Percentiles rank a stretch among this genome's conserved stretches.
Conservation (phyloP, 805 yeast species). For the Middelhovenomyces tepae region DNA sequence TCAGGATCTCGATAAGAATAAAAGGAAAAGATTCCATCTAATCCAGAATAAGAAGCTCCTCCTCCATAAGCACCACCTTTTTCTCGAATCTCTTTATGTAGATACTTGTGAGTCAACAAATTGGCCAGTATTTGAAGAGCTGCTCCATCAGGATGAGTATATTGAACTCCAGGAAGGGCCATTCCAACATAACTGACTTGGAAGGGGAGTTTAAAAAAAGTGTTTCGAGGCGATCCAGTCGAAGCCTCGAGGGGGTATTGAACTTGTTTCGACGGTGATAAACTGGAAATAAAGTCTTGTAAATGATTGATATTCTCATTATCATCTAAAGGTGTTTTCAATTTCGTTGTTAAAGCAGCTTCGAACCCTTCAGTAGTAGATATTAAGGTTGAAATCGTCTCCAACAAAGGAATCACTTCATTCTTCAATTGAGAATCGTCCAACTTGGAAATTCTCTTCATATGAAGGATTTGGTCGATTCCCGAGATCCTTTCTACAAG, state of each 20-base stretch:
- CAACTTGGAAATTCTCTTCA: slow-evolving; percentile 48
- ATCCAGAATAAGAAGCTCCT: slow-evolving; percentile 74
- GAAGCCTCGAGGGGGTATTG: too few species aligned
- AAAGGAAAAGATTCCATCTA: slow-evolving; percentile 70
- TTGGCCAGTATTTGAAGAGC: slow-evolving; percentile 75
- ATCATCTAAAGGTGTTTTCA: too few species aligned
- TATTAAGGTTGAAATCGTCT: slow-evolving; percentile 21
- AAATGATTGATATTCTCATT: too few species aligned
- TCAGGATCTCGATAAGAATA: slow-evolving; percentile 95
- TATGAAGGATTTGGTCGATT: slow-evolving; percentile 51
- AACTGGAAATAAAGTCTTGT: too few species aligned
- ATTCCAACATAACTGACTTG: slow-evolving; percentile 80
- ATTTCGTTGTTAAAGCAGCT: slow-evolving; percentile 23
- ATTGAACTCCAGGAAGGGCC: slow-evolving; percentile 57
- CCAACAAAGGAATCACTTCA: slow-evolving; percentile 53
- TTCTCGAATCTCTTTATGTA: slow-evolving; percentile 87
- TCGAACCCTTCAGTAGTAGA: slow-evolving; percentile 9
- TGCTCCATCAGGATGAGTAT: slow-evolving; percentile 69
- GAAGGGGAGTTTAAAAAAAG: slow-evolving; percentile 66
- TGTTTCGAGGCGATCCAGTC: too few species aligned
- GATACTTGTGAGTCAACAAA: slow-evolving; percentile 66
- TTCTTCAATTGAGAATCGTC: slow-evolving; percentile 43
- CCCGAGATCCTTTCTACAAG: slow-evolving; percentile 63
- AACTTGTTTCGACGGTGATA: too few species aligned
- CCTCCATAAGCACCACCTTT: slow-evolving; percentile 98